Base-by-base conservation (phyloP, 31 red algal genomes). In the Bonnemaisonia californica region DNA sequence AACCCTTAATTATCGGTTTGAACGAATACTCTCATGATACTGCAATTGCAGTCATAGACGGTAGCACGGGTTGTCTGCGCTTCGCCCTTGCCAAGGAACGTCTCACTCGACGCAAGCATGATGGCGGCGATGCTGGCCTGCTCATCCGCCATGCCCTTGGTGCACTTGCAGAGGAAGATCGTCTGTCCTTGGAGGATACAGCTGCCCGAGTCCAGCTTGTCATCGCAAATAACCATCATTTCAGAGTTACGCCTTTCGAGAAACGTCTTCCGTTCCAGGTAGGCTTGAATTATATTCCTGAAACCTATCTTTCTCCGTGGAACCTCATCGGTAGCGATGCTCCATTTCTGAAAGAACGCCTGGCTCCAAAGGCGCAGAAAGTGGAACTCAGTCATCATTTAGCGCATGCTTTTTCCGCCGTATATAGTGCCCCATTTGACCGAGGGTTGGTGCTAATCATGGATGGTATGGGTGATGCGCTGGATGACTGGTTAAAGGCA, bases 381-480 rank as follows among this genome's bases (percentile, higher is more conserved):
- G 57, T 89, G 1, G 93, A 95, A 58, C 63, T 95, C 18, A 86
- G 81, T 75, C 94, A 97, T 55, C 94, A 97, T 73, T 54, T 97
- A 34, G 94, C 94, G 11, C 94, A 97, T 70, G 84, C 89, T 4
- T 89, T 31, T 54, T 84, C 84, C 18, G 89, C 82, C 34, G 82
- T 89, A 23, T 62, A 45, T 37, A 37, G 37, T 23, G 74, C 51
- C 36, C 62, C 71, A 4, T 64, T 63, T 77, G 61, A 54, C 62
- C 69, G 57, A 13, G 84, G 74, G 0, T 57, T 97, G 5, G 80
- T 97, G 19, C 40, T 97, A 11, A 57, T 97, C 41, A 97, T 97
- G 94, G 94, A 97, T 71, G 94, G 94, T 74, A 97, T 97, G 94
- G 94, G 94, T 34, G 94, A 97, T 24, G 41, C 85, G 21, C 33